Evolutionary conservation across 129 eudicot genomes (phyloP).

Genomic region (Scalesia atractyloides): DNA sequence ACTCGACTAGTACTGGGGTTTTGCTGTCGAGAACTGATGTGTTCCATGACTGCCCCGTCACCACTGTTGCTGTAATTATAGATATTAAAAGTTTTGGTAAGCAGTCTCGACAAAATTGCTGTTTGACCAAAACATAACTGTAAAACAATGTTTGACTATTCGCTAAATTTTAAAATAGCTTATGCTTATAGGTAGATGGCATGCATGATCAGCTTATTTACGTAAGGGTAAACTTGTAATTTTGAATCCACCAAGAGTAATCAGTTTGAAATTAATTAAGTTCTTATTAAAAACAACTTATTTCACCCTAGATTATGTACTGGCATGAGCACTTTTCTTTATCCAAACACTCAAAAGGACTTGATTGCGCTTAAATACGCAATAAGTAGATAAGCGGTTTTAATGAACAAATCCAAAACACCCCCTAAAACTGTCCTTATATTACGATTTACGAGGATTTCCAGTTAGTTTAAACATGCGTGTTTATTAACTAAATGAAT

Average conservation of each 20-base stretch:
- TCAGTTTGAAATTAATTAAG: not conserved
- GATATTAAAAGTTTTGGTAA: not conserved
- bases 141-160: not conserved
- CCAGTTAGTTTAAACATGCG: not conserved
- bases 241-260: no score
- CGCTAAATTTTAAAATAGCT: not conserved
- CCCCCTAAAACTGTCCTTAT: not conserved
- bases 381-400: not conserved
- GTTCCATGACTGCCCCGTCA: constrained; percentile 77
- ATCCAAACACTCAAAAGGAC: not conserved
- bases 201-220: not conserved
- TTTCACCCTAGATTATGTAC: not conserved
- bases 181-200: not conserved
- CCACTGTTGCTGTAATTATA: constrained; percentile 55
- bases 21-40: constrained; percentile 64
- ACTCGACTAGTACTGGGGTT: constrained; percentile 82
- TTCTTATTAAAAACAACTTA: not conserved
- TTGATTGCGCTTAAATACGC: not conserved
- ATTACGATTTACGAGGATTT: not conserved
- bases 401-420: not conserved
- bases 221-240: not conserved
- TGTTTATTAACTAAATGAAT: not conserved
- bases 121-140: not conserved
- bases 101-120: not conserved
- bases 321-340: not conserved